These are phyloP conservation scores for Candida peoriensis DNA, from an alignment of 805 yeast species.

Conservation along the genomic window DNA sequence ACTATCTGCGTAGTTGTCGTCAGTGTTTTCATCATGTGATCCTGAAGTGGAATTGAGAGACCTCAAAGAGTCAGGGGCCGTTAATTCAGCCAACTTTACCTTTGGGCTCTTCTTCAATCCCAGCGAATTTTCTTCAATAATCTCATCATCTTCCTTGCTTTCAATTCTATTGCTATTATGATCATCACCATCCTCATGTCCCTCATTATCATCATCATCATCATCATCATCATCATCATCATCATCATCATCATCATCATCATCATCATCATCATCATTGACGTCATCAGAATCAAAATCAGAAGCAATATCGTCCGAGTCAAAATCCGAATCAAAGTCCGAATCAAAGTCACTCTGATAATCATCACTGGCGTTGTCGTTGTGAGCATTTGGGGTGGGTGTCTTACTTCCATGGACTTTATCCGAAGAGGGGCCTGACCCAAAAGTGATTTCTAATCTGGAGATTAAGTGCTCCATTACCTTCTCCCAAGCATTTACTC, in stretches of 20 bases:
- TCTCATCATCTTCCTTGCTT: too few species aligned
- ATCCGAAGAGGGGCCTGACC: not conserved
- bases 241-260: constrained; percentile 7
- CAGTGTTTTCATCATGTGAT: not conserved
- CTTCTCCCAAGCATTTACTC: constrained; percentile 18
- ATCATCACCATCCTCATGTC: not conserved
- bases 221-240: not conserved
- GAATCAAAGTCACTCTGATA: constrained; percentile 5
- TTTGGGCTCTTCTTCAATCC: too few species aligned
- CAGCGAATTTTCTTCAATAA: too few species aligned
- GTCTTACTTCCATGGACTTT: too few species aligned
- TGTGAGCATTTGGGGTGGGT: too few species aligned
- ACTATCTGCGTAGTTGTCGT: not conserved
- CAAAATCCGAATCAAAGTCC: constrained; percentile 6
- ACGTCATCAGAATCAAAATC: constrained; percentile 9
- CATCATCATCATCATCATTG: constrained; percentile 6
- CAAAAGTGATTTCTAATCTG: constrained; percentile 13
- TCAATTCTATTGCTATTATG: too few species aligned
- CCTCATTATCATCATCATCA: not conserved
- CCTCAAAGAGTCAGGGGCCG: not conserved
- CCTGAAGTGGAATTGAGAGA: constrained; percentile 4
- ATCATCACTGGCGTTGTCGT: not conserved
- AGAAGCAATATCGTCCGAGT: constrained; percentile 1
- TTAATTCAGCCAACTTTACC: too few species aligned
- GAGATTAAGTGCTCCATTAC: constrained; percentile 22